Evolutionary conservation across 2,329 filamentous ascomycete species (phyloP), one percentile per base, ranked within the genome.

Genomic region (Aspergillus sclerotialis): DNA sequence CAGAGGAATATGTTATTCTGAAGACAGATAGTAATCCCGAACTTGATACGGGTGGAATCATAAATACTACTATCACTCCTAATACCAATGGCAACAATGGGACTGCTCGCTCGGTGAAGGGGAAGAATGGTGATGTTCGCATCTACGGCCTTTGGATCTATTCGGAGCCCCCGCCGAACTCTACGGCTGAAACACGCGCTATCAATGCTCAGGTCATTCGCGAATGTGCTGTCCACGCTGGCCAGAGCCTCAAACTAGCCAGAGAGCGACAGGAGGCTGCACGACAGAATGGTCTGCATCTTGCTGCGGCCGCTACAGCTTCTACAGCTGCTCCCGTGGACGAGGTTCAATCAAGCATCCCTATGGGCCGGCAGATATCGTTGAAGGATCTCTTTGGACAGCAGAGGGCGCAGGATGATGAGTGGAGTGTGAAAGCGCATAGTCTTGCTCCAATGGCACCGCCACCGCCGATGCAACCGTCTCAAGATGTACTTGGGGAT

Each of bases 71-170:
- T 11, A 8, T 24, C 12, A 35, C 16, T 18, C 23, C 26, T n/a
- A 42, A 16, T 36, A 51, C 55, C 32, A 36, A 39, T 13, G 28
- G 34, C 11, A 23, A 29, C 44, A 46, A 50, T 30, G 52, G 49
- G 28, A 33, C 36, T 13, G 42, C 13, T 15, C 36, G 25, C 30
- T 39, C 35, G 28, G 34, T 13, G 35, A 49, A 32, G 35, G n/a
- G n/a, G 4, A 43, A 39, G 16, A 35, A 36, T n/a, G 30, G 35
- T 7, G 43, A 52, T 12, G 36, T 57, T 28, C 52, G 64, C 31
- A 71, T 78, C 36, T 77, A 75, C 52, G 78, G 78, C 5, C 56
- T 82, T 9, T 81, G 76, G 76, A 76, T 82, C 36, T 80, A 77
- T 52, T 70, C 69, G n/a, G 77, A 80, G 46, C 67, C 67, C 1